Evolutionary conservation across 2,329 filamentous ascomycete species (phyloP).

Genomic region (Penicillium paneum): DNA sequence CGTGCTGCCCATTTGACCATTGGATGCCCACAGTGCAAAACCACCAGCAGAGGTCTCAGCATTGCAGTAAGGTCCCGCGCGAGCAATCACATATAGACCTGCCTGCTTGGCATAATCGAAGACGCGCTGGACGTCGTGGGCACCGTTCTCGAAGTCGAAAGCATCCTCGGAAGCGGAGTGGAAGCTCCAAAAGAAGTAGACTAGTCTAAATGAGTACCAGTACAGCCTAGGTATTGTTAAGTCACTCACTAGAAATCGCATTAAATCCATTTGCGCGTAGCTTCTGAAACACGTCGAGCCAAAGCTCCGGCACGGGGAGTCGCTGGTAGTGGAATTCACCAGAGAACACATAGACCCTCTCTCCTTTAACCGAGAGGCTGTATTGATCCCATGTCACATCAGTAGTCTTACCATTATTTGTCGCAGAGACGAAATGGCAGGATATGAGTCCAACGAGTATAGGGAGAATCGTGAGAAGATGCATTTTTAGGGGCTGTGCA

Average conservation of each 20-base stretch:
- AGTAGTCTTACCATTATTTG: conserved; percentile 43
- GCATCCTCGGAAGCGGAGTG: conserved; percentile 27
- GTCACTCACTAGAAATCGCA: conserved; percentile 41
- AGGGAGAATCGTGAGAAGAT: conserved; percentile 16
- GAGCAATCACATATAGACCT: conserved; percentile 51
- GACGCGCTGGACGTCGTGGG: conserved; percentile 51
- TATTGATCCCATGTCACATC: conserved; percentile 53
- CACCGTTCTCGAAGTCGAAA: conserved; percentile 52
- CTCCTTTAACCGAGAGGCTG: conserved; percentile 50
- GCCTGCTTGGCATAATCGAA: conserved; percentile 53
- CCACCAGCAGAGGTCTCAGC: conserved; percentile 52
- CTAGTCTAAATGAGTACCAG: conserved; percentile 1
- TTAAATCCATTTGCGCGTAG: conserved; percentile 54
- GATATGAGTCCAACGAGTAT: conserved; percentile 13
- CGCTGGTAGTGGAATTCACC: conserved; percentile 56
- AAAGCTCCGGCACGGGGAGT: conserved; percentile 54
- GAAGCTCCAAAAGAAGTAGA: conserved; percentile 35
- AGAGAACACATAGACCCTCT: conserved; percentile 48
- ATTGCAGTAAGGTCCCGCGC: conserved; percentile 53
- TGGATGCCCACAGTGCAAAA: conserved; percentile 46
- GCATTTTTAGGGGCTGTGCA: conserved; percentile 13
- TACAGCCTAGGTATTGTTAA: not conserved
- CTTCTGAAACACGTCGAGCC: conserved; percentile 56
- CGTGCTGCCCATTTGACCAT: conserved; percentile 46
- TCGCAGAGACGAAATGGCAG: conserved; percentile 20